Base-by-base conservation (phyloP, 305 asterid genomes). In the Fraxinus paxiana region DNA sequence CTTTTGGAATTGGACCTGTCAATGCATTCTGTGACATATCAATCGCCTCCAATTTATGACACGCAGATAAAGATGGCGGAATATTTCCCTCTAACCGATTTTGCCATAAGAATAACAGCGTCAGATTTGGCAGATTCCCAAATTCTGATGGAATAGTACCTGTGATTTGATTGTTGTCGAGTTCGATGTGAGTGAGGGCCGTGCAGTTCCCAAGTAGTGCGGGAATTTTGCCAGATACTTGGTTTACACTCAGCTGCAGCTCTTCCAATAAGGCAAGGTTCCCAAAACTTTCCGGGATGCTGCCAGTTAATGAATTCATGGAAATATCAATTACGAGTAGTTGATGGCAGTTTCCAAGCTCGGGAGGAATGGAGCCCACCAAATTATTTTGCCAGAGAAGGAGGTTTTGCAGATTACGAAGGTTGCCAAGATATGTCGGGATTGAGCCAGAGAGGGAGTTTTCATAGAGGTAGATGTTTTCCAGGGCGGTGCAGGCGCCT, bases 81-180 rank as follows among this genome's bases (percentile, higher is more conserved):
- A 92, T 93, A 31, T 84, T 88, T 4, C 98, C 98, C 82, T 87
- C 91, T 61, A 94, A 78, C 6, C 86, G 90, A 83, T 93, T 94
- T 75, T 91, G 93, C 98, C 98, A 94, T 18, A 94, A 77, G 83
- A 93, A 94, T 54, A 94, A 37, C 74, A 94, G 77, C 0, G 93
- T 92, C 6, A 94, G 80, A 69, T 94, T 92, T 22, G 65, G 17
- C 73, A 94, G 69, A 46, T 87, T 90, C 12, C 97, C 98, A 12
- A 93, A 80, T 76, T 92, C 96, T 4, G 82, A 74, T 28, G 98
- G 98, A 75, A 94, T 92, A 67, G 86, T 86, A 75, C 98, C 98
- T n/a, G 92, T 85, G 78, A 94, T 77, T 73, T 92, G 93, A 74
- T 94, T 94, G 92, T 94, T 93, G 38, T 93, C 97, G 17, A 94